These are phyloP conservation scores for Nissolia schottii DNA, from an alignment of 306 rosid species.

Conservation along the genomic window DNA sequence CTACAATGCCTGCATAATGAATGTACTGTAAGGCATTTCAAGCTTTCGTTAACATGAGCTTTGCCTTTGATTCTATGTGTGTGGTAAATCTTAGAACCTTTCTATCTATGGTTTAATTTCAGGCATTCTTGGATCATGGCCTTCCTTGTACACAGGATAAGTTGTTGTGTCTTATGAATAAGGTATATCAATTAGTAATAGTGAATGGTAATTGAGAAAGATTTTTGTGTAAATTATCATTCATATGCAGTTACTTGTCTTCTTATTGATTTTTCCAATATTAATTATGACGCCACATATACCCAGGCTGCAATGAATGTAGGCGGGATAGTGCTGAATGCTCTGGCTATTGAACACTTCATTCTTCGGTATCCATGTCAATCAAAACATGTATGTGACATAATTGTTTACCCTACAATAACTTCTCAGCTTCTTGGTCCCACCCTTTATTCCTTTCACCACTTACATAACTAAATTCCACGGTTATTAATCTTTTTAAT, in stretches of 20 bases:
- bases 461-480: too few relatives aligned
- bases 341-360: conserved; percentile 91
- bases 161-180: conserved; percentile 69
- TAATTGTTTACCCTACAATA: background rate
- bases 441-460: background rate
- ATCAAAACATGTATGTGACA: conserved; percentile 52
- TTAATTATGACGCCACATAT: background rate
- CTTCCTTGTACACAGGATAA: conserved; percentile 71
- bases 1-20: conserved; percentile 94
- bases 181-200: conserved; percentile 35
- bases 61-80: background rate
- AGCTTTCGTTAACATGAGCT: conserved; percentile 13
- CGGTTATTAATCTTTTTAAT: too few relatives aligned
- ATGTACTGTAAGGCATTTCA: conserved; percentile 85
- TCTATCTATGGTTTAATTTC: conserved; percentile 25
- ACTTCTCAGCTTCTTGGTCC: background rate
- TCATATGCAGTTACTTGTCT: background rate
- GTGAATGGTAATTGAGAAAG: background rate
- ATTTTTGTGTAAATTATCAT: background rate
- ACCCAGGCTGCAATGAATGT: conserved; percentile 77
- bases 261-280: background rate
- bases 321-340: conserved; percentile 83
- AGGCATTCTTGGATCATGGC: conserved; percentile 90
- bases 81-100: background rate
- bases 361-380: conserved; percentile 78